Percentiles rank a stretch among this genome's conserved stretches.
Conservation (phyloP, 1,284 basidiomycete species). For the Tetrapyrgos nigripes region DNA sequence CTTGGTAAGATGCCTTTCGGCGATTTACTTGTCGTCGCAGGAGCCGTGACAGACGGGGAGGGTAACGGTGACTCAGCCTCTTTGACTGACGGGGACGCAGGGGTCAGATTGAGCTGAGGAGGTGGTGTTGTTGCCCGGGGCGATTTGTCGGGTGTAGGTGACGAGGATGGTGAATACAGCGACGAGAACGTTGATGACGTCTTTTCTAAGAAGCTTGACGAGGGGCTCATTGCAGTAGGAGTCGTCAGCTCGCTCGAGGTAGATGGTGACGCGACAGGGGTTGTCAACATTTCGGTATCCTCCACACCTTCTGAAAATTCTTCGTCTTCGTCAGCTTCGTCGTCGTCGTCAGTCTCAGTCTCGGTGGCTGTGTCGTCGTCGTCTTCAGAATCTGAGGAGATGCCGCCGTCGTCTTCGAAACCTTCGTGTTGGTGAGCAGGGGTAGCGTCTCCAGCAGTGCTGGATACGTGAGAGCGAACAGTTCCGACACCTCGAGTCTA, state of each 20-base stretch:
- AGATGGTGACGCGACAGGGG: slow-evolving; percentile 15
- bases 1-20: neutral
- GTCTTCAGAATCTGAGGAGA: slow-evolving; percentile 19
- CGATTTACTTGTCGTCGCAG: neutral
- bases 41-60: neutral
- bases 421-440: neutral
- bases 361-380: neutral
- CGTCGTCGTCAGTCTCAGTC: slow-evolving; percentile 16
- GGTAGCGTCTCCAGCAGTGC: neutral
- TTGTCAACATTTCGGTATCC: slow-evolving; percentile 1
- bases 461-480: slow-evolving; percentile 64
- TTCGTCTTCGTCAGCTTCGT: slow-evolving; percentile 41
- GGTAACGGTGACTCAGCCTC: neutral
- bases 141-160: neutral
- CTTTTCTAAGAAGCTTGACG: neutral
- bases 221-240: neutral
- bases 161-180: neutral
- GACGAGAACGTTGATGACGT: slow-evolving; percentile 1
- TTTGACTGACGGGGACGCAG: slow-evolving; percentile 17
- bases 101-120: slow-evolving; percentile 25
- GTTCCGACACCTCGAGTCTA: slow-evolving; percentile 92
- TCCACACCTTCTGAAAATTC: slow-evolving; percentile 21
- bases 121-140: slow-evolving; percentile 9
- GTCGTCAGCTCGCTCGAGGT: slow-evolving; percentile 15
- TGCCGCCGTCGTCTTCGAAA: slow-evolving; percentile 7